Percentiles rank a stretch among this genome's conserved stretches.
phyloP scores from a whole-genome alignment of 345 rosid species.

The Ceriops zippeliana region DNA sequence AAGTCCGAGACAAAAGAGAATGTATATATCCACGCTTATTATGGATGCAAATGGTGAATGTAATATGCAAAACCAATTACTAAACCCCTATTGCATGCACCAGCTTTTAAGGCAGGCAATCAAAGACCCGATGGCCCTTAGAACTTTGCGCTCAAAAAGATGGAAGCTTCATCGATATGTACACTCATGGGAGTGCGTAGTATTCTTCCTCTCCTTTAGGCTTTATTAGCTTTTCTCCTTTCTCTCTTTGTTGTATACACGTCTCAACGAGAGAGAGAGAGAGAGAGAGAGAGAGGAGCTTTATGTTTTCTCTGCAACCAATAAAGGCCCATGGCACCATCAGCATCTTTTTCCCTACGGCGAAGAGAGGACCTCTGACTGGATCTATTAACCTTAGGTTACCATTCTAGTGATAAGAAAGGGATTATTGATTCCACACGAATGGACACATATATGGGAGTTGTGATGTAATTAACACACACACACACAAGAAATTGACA shows the following conservation, averaged over 20 bases:
- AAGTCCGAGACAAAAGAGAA: no score
- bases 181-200: conserved; percentile 50
- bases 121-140: neutral
- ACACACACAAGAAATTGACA: no score
- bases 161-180: conserved; percentile 68
- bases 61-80: no score
- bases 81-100: neutral
- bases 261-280: neutral
- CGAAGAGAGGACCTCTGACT: neutral
- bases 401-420: no score
- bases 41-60: neutral
- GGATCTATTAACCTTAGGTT: no score
- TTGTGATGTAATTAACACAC: no score
- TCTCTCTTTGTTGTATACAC: conserved; percentile 12
- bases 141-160: conserved; percentile 34
- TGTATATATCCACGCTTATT: neutral
- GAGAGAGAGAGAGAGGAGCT: conserved; percentile 31
- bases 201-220: conserved; percentile 37
- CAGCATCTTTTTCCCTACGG: conserved; percentile 16
- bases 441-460: no score
- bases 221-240: conserved; percentile 36
- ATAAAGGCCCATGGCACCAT: conserved; percentile 34
- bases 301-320: conserved; percentile 45
- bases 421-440: no score
- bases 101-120: conserved; percentile 12